phyloP scores from a whole-genome alignment of 805 yeast species.

The Wickerhamomyces xylosicus region DNA sequence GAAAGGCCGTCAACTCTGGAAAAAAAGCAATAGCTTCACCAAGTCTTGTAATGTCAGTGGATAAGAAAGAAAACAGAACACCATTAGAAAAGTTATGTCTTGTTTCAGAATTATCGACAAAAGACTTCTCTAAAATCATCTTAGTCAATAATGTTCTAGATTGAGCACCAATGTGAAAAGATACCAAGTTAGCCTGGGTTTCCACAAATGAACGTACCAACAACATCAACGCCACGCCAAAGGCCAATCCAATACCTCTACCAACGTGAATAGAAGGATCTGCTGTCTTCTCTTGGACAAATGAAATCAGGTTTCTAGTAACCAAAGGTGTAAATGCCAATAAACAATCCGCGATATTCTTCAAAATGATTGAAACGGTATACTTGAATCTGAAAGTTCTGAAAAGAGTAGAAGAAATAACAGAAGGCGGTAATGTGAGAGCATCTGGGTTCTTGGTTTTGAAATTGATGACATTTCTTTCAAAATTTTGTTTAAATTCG shows the following conservation, averaged over 20 bases:
- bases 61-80: constrained; percentile 58
- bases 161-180: constrained; percentile 42
- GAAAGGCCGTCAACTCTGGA: constrained; percentile 27
- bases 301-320: constrained; percentile 37
- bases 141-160: constrained; percentile 57
- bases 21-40: constrained; percentile 58
- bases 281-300: constrained; percentile 32
- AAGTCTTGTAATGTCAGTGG: constrained; percentile 67
- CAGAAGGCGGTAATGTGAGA: constrained; percentile 8
- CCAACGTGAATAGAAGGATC: constrained; percentile 29
- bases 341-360: constrained; percentile 31
- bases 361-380: constrained; percentile 25
- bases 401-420: constrained; percentile 30
- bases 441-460: constrained; percentile 1
- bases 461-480: constrained; percentile 18
- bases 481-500: constrained; percentile 23
- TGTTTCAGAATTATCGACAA: constrained; percentile 43
- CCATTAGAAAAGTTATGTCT: constrained; percentile 50
- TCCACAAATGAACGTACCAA: constrained; percentile 31
- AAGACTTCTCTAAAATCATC: constrained; percentile 54
- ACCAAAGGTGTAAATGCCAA: constrained; percentile 41
- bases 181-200: constrained; percentile 34
- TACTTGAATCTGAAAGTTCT: constrained; percentile 33
- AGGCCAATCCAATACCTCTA: constrained; percentile 63
- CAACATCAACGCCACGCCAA: constrained; percentile 52